phyloP scores from a whole-genome alignment of 2,329 filamentous ascomycete species.

The Alternaria solani region DNA sequence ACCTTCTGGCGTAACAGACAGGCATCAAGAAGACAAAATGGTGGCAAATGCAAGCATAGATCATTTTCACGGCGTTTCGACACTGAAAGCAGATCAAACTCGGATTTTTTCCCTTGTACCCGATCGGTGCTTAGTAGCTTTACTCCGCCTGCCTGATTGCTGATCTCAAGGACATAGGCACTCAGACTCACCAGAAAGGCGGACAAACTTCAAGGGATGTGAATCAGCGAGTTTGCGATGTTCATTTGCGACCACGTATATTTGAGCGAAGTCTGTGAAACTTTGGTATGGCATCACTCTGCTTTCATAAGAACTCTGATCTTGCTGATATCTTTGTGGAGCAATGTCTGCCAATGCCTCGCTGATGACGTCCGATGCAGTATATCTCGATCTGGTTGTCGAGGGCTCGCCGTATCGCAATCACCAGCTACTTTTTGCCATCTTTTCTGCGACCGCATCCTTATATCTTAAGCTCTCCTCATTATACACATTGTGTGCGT shows the following conservation, averaged over 20 bases:
- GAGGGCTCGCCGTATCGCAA: background rate
- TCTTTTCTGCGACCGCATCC: background rate
- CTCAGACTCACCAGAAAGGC: background rate
- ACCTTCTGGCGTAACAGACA: background rate
- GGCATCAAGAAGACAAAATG: background rate
- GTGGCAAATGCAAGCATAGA: background rate
- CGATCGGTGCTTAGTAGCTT: background rate
- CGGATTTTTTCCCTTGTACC: background rate
- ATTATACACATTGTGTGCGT: fast-evolving
- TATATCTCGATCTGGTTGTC: background rate
- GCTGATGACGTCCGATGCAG: background rate
- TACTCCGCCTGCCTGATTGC: background rate
- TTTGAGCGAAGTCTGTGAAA: background rate
- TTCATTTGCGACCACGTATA: background rate
- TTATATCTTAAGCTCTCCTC: background rate
- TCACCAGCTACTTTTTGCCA: background rate
- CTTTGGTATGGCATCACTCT: background rate
- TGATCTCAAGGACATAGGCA: background rate
- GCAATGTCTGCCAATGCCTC: background rate
- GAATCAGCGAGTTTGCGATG: background rate
- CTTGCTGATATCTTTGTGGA: background rate
- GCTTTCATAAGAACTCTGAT: background rate
- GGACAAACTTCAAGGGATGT: background rate
- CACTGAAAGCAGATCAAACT: background rate
- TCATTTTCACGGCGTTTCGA: background rate